Conservation (phyloP, 139 green algal species). For the Raphidocelis subcapitata region DNA sequence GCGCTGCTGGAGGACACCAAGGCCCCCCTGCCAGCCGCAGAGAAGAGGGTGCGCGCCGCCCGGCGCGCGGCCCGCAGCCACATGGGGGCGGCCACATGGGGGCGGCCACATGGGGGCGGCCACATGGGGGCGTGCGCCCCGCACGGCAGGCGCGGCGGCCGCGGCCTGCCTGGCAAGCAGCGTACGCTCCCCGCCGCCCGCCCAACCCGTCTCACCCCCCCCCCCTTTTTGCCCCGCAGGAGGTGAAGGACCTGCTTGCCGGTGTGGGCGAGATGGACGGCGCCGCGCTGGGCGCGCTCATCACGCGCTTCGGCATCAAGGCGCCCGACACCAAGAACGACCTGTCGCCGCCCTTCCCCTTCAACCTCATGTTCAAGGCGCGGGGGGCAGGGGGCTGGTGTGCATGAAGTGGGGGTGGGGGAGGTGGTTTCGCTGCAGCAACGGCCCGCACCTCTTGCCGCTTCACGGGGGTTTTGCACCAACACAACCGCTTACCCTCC, state of each 20-base stretch:
- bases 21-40: slow-evolving; percentile 42
- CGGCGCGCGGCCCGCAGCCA: no score
- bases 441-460: no score
- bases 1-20: slow-evolving; percentile 79
- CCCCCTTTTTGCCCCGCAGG: slow-evolving; percentile 38
- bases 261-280: slow-evolving; percentile 83
- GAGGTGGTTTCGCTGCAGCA: no score
- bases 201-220: no score
- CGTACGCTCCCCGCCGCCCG: no score
- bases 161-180: no score
- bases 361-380: slow-evolving; percentile 98
- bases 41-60: background rate
- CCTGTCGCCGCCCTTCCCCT: slow-evolving; percentile 89
- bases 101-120: no score
- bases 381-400: slow-evolving; percentile 44
- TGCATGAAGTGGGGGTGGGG: no score
- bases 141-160: no score
- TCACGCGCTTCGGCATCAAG: slow-evolving; percentile 80
- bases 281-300: slow-evolving; percentile 70
- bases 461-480: no score
- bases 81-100: no score
- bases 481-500: background rate
- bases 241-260: slow-evolving; percentile 73
- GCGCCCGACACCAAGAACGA: slow-evolving; percentile 95
- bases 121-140: no score